Percentiles rank a stretch among this genome's conserved stretches.
phyloP scores from a whole-genome alignment of 805 yeast species.

The Komagataella mondaviorum region DNA sequence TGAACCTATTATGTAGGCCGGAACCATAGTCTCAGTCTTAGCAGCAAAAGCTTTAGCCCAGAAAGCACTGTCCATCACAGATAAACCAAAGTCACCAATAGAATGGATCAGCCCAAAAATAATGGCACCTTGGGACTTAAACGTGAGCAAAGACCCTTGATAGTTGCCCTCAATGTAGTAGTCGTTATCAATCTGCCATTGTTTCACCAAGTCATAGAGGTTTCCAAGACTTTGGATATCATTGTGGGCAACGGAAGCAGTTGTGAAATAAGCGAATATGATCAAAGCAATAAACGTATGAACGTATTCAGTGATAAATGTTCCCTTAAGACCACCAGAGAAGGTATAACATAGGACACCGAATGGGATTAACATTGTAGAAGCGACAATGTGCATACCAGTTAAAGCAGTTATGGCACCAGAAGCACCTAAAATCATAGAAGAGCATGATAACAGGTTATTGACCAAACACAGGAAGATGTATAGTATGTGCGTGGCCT shows the following conservation, averaged over 20 bases:
- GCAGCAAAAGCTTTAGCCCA: slow-evolving; percentile 28
- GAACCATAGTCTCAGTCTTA: slow-evolving; percentile 19
- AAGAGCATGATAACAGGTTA: slow-evolving; percentile 15
- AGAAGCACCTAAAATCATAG: slow-evolving; percentile 15
- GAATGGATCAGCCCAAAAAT: slow-evolving; percentile 21
- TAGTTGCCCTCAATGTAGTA: slow-evolving; percentile 19
- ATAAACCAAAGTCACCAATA: slow-evolving; percentile 22
- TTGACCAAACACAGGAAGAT: slow-evolving; percentile 10
- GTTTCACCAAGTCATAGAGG: slow-evolving; percentile 13
- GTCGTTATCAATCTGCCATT: slow-evolving; percentile 6
- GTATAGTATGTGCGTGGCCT: slow-evolving; percentile 8
- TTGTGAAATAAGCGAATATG: slow-evolving; percentile 15
- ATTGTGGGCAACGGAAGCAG: slow-evolving; percentile 14
- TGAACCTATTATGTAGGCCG: slow-evolving; percentile 23
- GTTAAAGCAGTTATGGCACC: slow-evolving; percentile 17
- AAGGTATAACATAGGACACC: slow-evolving; percentile 20
- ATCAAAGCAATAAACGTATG: slow-evolving; percentile 19
- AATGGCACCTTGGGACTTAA: slow-evolving; percentile 21
- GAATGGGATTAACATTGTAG: slow-evolving; percentile 16
- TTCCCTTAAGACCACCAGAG: slow-evolving; percentile 22
- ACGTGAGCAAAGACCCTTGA: slow-evolving; percentile 21
- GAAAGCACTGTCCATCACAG: slow-evolving; percentile 24
- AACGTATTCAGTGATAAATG: slow-evolving; percentile 19
- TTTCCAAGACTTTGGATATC: slow-evolving; percentile 17
- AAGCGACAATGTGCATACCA: slow-evolving; percentile 11